These are phyloP conservation scores for Phytopythium helicoides DNA, from an alignment of 352 stramenopile species.

Conservation along the genomic window DNA sequence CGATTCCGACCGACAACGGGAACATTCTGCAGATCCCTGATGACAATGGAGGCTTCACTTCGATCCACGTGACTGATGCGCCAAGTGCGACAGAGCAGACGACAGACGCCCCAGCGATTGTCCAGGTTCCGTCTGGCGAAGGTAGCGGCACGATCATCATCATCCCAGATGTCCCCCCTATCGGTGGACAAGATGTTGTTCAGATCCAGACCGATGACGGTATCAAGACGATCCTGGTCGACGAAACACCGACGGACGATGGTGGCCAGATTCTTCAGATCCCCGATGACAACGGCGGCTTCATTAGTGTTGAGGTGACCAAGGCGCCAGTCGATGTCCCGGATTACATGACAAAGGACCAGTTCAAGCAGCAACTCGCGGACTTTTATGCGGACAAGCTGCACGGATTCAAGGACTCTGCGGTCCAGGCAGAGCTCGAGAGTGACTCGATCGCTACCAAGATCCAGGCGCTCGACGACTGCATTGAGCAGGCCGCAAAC, in stretches of 20 bases:
- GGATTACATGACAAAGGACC: slow-evolving; percentile 43
- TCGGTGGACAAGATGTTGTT: not conserved
- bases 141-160: not conserved
- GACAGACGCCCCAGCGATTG: not conserved
- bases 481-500: slow-evolving; percentile 39
- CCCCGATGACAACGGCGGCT: not conserved
- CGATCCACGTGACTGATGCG: not conserved
- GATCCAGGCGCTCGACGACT: slow-evolving; percentile 33
- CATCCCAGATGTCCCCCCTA: not conserved
- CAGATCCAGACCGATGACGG: slow-evolving; percentile 5
- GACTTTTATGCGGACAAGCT: slow-evolving; percentile 25
- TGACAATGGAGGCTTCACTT: not conserved
- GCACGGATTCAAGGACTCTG: slow-evolving; percentile 17
- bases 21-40: slow-evolving; percentile 1
- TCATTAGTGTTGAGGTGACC: slow-evolving; percentile 6
- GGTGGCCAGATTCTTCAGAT: slow-evolving; percentile 9
- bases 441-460: slow-evolving; percentile 14
- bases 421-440: slow-evolving; percentile 19
- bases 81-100: not conserved
- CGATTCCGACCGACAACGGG: not conserved
- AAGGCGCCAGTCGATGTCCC: not conserved
- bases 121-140: not conserved
- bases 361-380: slow-evolving; percentile 34
- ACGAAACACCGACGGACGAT: slow-evolving; percentile 3
- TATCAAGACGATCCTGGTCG: slow-evolving; percentile 12